These are phyloP conservation scores for Rhodotorula sp. DNA, from an alignment of 1,284 basidiomycete species.

Conservation along the genomic window DNA sequence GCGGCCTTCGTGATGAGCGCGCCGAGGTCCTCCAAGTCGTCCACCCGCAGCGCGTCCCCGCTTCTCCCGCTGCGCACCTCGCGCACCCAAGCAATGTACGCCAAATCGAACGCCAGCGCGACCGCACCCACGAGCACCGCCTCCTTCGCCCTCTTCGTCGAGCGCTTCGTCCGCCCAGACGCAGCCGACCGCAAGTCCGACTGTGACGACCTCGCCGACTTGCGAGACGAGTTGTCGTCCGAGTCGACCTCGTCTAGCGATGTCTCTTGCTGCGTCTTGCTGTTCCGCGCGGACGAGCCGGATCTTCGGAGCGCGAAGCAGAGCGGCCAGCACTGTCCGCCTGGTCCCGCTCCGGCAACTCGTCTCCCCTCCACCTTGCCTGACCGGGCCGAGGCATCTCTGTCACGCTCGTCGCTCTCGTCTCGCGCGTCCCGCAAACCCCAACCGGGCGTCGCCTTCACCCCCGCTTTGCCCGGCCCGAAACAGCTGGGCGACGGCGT, in stretches of 20 bases:
- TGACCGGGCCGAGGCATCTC: too few relatives aligned
- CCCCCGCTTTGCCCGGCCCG: conserved; percentile 23
- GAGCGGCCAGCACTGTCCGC: conserved; percentile 1
- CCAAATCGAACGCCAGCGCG: conserved; percentile 26
- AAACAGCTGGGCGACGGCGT: conserved; percentile 12
- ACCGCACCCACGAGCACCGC: conserved; percentile 18
- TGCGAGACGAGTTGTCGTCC: neutral
- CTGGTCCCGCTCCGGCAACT: too few relatives aligned
- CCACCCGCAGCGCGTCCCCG: neutral
- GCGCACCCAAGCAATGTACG: conserved; percentile 14
- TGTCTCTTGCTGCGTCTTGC: too few relatives aligned
- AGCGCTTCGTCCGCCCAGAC: neutral
- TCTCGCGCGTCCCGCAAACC: conserved; percentile 17
- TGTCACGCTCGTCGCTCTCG: neutral
- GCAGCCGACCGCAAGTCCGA: neutral
- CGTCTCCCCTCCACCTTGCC: too few relatives aligned
- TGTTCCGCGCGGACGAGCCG: neutral
- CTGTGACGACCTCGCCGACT: neutral
- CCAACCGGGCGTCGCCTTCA: conserved; percentile 11
- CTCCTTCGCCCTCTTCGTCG: conserved; percentile 1
- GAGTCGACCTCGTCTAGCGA: neutral
- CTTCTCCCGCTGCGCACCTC: neutral
- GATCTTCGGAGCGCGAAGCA: neutral
- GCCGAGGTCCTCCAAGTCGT: conserved; percentile 27
- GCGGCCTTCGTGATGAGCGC: conserved; percentile 12